Conservation (phyloP, 2,329 filamentous ascomycete species). For the Xylariales sp. region DNA sequence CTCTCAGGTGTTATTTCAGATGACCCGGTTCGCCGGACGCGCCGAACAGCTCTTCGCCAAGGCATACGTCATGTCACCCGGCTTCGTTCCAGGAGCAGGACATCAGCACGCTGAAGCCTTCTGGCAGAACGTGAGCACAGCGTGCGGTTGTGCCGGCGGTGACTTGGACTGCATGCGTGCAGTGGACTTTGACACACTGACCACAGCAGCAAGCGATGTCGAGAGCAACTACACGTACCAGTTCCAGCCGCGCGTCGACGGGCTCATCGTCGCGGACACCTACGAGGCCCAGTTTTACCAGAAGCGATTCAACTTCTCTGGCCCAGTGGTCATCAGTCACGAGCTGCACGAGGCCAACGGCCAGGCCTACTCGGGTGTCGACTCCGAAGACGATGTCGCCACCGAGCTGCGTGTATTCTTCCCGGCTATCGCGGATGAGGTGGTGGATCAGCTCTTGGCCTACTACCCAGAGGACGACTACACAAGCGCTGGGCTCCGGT, state of each 20-base stretch:
- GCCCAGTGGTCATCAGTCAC: slow-evolving; percentile 28
- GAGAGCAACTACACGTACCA: slow-evolving; percentile 23
- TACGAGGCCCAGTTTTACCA: slow-evolving; percentile 31
- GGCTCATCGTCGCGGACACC: slow-evolving; percentile 28
- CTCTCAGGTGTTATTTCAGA: slow-evolving; percentile 5
- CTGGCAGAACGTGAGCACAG: slow-evolving; percentile 4
- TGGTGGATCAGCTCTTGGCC: slow-evolving; percentile 21
- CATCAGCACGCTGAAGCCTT: slow-evolving; percentile 22
- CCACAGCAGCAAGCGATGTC: slow-evolving; percentile 18
- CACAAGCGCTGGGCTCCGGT: slow-evolving; percentile 26
- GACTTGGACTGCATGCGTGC: slow-evolving; percentile 4
- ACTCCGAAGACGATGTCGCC: slow-evolving; percentile 25
- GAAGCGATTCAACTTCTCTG: slow-evolving; percentile 28
- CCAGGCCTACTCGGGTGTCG: slow-evolving; percentile 21
- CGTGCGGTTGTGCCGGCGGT: slow-evolving; percentile 3
- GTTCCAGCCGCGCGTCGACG: slow-evolving; percentile 30
- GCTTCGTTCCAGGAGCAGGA: slow-evolving; percentile 24
- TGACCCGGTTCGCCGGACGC: slow-evolving; percentile 4
- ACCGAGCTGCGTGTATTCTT: slow-evolving; percentile 26
- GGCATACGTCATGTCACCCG: slow-evolving; percentile 6
- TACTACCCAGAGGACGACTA: slow-evolving; percentile 28
- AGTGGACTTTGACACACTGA: slow-evolving; percentile 4
- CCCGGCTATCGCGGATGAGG: slow-evolving; percentile 26
- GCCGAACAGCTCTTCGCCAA: slow-evolving; percentile 5
- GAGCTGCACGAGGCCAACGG: slow-evolving; percentile 29